These are phyloP conservation scores for Iberis pinnata DNA, from an alignment of 345 rosid species.

Conservation along the genomic window DNA sequence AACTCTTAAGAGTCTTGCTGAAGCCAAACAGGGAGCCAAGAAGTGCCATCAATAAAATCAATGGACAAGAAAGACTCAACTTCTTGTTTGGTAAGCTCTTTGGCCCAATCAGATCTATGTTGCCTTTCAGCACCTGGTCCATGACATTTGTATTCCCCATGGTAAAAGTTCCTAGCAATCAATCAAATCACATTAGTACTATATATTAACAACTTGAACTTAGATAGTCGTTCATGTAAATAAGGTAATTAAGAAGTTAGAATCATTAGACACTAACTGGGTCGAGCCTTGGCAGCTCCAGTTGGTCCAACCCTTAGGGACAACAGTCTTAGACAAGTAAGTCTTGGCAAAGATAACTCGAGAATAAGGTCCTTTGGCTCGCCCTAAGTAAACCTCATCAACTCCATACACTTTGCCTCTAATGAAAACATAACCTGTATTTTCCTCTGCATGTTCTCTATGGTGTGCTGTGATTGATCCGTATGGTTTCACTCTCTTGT, in stretches of 20 bases:
- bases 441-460: conserved; percentile 39
- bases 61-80: conserved; percentile 47
- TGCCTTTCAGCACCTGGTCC: conserved; percentile 67
- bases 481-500: conserved; percentile 57
- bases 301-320: conserved; percentile 72
- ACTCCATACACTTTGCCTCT: conserved; percentile 67
- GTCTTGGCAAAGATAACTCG: conserved; percentile 55
- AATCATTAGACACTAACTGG: conserved; percentile 37
- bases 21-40: conserved; percentile 73
- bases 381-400: conserved; percentile 53
- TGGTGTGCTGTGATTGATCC: conserved; percentile 84
- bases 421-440: conserved; percentile 64
- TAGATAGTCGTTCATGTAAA: not conserved
- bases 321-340: conserved; percentile 65
- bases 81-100: conserved; percentile 56
- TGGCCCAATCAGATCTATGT: conserved; percentile 51
- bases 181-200: not conserved
- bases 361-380: conserved; percentile 75
- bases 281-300: conserved; percentile 65
- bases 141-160: conserved; percentile 58
- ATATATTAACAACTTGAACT: not conserved
- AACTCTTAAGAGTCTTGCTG: conserved; percentile 24
- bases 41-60: conserved; percentile 60
- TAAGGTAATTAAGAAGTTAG: not conserved
- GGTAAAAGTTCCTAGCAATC: conserved; percentile 43